Evolutionary conservation across 129 eudicot species (phyloP).

Genomic region (Scalesia atractyloides): DNA sequence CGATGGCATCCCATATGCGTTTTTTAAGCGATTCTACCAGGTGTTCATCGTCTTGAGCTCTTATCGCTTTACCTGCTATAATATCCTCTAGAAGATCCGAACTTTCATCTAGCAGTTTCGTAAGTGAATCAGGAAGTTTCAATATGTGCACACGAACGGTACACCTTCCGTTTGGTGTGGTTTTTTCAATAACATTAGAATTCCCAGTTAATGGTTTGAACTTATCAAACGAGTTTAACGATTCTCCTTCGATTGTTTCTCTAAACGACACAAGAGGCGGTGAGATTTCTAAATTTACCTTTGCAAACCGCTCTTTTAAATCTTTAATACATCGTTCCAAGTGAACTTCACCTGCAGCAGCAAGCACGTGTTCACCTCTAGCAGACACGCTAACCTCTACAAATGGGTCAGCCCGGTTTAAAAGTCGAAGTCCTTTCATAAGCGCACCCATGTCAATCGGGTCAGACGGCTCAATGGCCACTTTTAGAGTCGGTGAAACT

Average conservation of each 20-base stretch:
- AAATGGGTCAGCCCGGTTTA: conserved; percentile 94
- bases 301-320: conserved; percentile 91
- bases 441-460: conserved; percentile 89
- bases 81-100: conserved; percentile 73
- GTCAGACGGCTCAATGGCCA: conserved; percentile 94
- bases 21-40: conserved; percentile 68
- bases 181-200: conserved; percentile 63
- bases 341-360: conserved; percentile 99
- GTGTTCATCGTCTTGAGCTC: conserved; percentile 55
- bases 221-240: conserved; percentile 59
- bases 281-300: conserved; percentile 85
- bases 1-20: conserved; percentile 74
- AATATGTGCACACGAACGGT: conserved; percentile 70
- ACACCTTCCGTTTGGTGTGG: conserved; percentile 92
- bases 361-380: conserved; percentile 95
- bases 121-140: conserved; percentile 84
- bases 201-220: conserved; percentile 50
- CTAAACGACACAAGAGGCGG: conserved; percentile 93
- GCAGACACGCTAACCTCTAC: conserved; percentile 94
- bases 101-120: conserved; percentile 83
- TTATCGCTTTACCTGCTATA: conserved; percentile 69
- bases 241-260: conserved; percentile 85
- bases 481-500: conserved; percentile 90
- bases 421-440: conserved; percentile 82
- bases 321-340: conserved; percentile 90